Percentiles rank a stretch among this genome's conserved stretches.
Conservation (phyloP, 2,329 filamentous ascomycete species). For the Fusarium sp. region DNA sequence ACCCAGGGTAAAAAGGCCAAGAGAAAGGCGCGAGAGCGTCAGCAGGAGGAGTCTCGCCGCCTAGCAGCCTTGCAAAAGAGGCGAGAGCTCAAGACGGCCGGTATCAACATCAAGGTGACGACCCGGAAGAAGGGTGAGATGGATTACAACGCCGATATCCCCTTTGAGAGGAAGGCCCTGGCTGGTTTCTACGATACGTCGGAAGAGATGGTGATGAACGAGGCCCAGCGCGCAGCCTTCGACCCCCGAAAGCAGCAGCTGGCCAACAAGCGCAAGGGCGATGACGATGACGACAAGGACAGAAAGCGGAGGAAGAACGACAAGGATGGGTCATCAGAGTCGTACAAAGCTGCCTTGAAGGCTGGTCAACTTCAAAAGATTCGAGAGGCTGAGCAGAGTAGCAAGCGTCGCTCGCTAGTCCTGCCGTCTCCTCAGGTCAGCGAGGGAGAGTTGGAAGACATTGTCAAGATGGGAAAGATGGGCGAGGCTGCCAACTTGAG, state of each 20-base stretch:
- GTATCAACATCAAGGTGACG: constrained; percentile 96
- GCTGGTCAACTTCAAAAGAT: constrained; percentile 95
- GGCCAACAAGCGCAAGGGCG: constrained; percentile 92
- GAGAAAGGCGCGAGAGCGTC: constrained; percentile 93
- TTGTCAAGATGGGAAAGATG: constrained; percentile 98
- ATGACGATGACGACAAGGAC: constrained; percentile 84
- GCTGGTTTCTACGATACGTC: constrained; percentile 93
- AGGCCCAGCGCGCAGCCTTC: constrained; percentile 84
- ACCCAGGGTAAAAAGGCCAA: constrained; percentile 99
- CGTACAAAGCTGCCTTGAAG: constrained; percentile 88
- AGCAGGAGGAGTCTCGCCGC: constrained; percentile 92
- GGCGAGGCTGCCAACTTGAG: constrained; percentile 85
- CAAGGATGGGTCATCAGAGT: constrained; percentile 81
- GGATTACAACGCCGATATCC: constrained; percentile 99
- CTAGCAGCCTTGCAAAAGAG: constrained; percentile 94
- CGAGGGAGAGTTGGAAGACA: constrained; percentile 93
- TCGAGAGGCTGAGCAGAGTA: constrained; percentile 95
- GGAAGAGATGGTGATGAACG: constrained; percentile 85
- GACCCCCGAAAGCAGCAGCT: constrained; percentile 94
- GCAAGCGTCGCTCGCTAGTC: constrained; percentile 86
- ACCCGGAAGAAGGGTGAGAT: constrained; percentile 95
- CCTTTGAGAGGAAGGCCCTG: constrained; percentile 92
- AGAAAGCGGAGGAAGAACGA: constrained; percentile 92
- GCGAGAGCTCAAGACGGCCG: constrained; percentile 94
- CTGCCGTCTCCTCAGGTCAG: constrained; percentile 92